Conservation (phyloP, 305 asterid species). For the Fraxinus sp. region DNA sequence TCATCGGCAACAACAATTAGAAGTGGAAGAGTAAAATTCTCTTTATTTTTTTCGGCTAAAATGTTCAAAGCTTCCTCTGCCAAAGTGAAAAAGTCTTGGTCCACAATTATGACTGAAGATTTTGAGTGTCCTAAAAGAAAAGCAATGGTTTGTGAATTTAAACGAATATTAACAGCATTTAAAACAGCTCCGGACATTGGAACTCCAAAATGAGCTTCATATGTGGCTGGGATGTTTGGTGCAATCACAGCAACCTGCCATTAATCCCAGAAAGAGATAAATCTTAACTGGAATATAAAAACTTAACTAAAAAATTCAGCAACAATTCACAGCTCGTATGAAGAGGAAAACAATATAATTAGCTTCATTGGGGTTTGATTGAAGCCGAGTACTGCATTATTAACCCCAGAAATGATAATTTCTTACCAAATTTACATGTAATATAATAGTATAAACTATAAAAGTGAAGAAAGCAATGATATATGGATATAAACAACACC, state of each 20-base stretch:
- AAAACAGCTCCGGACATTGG: conserved; percentile 96
- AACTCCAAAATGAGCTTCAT: conserved; percentile 87
- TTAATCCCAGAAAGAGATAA: neutral
- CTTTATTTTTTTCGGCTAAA: conserved; percentile 42
- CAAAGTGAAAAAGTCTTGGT: conserved; percentile 71
- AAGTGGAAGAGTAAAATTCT: conserved; percentile 52
- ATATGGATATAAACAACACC: neutral
- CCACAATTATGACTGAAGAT: conserved; percentile 75
- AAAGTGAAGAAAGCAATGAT: neutral
- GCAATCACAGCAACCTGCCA: conserved; percentile 93
- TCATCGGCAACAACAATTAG: conserved; percentile 70
- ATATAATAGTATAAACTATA: neutral
- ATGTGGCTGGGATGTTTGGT: conserved; percentile 85
- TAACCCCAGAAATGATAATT: neutral
- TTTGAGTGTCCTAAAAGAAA: conserved; percentile 80
- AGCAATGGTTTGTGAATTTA: conserved; percentile 74
- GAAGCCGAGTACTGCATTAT: neutral
- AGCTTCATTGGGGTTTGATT: neutral
- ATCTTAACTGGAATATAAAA: neutral
- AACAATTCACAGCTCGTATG: neutral
- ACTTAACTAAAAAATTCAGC: neutral
- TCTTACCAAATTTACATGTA: neutral
- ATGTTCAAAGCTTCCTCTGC: conserved; percentile 80
- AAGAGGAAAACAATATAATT: neutral
- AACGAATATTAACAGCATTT: conserved; percentile 87